Evolutionary conservation across 345 rosid genomes (phyloP).

Genomic region (Reutealis trisperma): DNA sequence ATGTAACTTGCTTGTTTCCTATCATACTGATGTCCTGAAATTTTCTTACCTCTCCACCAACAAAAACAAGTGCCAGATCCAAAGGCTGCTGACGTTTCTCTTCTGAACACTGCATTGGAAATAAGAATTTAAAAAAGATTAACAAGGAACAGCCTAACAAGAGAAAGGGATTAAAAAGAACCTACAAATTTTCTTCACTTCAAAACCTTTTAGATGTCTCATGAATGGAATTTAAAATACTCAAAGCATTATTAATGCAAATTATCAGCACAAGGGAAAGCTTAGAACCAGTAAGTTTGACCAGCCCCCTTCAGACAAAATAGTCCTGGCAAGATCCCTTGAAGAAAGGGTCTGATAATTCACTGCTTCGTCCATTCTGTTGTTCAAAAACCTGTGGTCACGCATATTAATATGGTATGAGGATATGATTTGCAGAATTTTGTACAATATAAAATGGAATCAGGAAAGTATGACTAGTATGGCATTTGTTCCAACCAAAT

Average conservation of each 20-base stretch:
- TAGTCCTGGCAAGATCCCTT: conserved; percentile 64
- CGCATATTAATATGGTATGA: conserved; percentile 7
- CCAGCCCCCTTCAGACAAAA: conserved; percentile 77
- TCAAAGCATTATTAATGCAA: neutral
- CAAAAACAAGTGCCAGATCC: conserved; percentile 81
- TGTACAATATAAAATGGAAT: neutral
- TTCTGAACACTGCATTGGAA: conserved; percentile 57
- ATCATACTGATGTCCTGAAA: neutral
- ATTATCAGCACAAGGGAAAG: neutral
- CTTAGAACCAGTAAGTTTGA: conserved; percentile 69
- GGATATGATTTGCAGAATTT: neutral
- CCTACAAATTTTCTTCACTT: neutral
- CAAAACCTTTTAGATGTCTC: neutral
- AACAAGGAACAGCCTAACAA: neutral
- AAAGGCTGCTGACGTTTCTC: conserved; percentile 52
- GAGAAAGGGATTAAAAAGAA: neutral
- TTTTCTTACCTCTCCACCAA: conserved; percentile 79
- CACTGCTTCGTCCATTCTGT: conserved; percentile 44
- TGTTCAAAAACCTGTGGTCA: conserved; percentile 33
- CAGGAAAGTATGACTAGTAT: neutral
- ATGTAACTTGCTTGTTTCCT: neutral
- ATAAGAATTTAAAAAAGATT: conserved; percentile 5
- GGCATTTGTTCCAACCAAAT: neutral
- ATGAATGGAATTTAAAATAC: neutral
- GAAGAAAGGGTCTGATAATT: conserved; percentile 75